These are phyloP conservation scores for Phalaenopsis aphrodite DNA, from an alignment of 106 monocot genomes.

Conservation along the genomic window DNA sequence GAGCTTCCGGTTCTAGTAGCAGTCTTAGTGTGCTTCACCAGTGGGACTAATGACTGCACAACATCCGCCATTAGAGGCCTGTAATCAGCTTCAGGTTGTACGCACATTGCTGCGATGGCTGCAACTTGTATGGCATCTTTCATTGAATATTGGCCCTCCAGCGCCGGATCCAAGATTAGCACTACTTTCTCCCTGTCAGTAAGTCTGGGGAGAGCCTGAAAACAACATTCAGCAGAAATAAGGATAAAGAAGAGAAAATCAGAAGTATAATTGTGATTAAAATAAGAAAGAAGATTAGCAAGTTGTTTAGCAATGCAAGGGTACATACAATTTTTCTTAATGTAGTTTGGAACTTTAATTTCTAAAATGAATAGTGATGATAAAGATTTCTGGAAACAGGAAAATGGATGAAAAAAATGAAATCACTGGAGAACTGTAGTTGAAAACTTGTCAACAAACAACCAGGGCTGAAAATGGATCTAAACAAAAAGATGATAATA, in stretches of 20 bases:
- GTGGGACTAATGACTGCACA: slow-evolving; percentile 87
- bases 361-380: no score
- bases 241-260: background rate
- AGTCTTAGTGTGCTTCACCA: slow-evolving; percentile 58
- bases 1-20: slow-evolving; percentile 39
- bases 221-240: background rate
- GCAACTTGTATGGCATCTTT: slow-evolving; percentile 98
- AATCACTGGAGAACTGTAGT: no score
- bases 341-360: no score
- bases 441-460: no score
- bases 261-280: no score
- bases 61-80: slow-evolving; percentile 98
- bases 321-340: no score
- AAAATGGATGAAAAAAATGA: no score
- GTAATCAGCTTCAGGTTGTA: slow-evolving; percentile 94
- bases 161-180: slow-evolving; percentile 77
- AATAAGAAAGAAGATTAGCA: background rate
- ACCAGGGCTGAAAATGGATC: no score
- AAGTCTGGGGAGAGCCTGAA: slow-evolving; percentile 70
- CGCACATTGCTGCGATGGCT: slow-evolving; percentile 97
- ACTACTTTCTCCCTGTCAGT: slow-evolving; percentile 87
- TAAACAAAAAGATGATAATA: no score
- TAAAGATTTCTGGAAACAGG: no score
- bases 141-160: slow-evolving; percentile 77
- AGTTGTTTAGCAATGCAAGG: background rate